phyloP scores from a whole-genome alignment of 768 basidiomycete genomes.

The Albatrellus ellisii region DNA sequence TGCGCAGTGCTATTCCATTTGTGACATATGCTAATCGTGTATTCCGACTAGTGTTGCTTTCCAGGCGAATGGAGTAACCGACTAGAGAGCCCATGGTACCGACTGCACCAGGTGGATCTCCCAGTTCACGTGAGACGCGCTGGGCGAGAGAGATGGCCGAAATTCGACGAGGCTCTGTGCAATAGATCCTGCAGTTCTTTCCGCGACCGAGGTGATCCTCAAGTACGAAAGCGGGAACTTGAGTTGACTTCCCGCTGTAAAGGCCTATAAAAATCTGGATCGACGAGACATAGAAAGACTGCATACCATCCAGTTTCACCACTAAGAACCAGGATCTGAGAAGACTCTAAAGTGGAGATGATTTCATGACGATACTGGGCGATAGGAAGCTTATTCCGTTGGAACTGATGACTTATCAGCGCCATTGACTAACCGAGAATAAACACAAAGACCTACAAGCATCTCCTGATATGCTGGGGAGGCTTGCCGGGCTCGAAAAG shows the following conservation, averaged over 20 bases:
- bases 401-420: conserved; percentile 30
- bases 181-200: conserved; percentile 78
- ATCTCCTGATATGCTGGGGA: conserved; percentile 72
- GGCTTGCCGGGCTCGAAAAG: conserved; percentile 47
- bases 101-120: conserved; percentile 66
- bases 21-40: conserved; percentile 81
- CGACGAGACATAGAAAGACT: conserved; percentile 11
- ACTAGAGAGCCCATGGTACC: conserved; percentile 72
- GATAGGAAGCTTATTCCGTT: conserved; percentile 76
- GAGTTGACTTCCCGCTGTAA: conserved; percentile 87
- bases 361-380: conserved; percentile 70
- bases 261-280: neutral
- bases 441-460: conserved; percentile 67
- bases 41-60: conserved; percentile 69
- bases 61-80: conserved; percentile 89
- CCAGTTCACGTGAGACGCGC: conserved; percentile 86
- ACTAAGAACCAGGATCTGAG: conserved; percentile 81
- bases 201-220: conserved; percentile 80
- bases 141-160: conserved; percentile 94
- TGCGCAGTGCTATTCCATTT: conserved; percentile 89
- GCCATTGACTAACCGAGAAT: neutral
- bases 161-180: conserved; percentile 92
- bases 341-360: conserved; percentile 48
- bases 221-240: conserved; percentile 87
- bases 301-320: conserved; percentile 63